Base-by-base conservation (phyloP, 805 yeast species). In the Myxozyma monticola region DNA sequence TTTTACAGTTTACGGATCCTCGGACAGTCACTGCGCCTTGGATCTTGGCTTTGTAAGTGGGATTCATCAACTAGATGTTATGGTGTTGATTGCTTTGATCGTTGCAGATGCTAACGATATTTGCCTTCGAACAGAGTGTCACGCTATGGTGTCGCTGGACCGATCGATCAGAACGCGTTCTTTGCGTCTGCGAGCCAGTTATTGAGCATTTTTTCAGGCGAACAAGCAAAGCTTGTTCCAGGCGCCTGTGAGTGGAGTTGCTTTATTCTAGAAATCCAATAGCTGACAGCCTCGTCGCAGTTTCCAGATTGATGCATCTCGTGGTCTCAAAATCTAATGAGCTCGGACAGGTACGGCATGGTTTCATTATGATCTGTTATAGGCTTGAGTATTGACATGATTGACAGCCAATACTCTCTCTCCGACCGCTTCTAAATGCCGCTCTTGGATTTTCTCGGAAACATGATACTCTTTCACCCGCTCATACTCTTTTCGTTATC, bases 31-130 rank as follows among this genome's bases (percentile, higher is more conserved):
- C 56, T 12, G 54, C 44, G 4, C 36, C 26, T 20, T 52, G 56
- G 56, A 48, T 52, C 28, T 24, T 52, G 15, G 56, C 56, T 10
- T 8, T 52, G 56, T 52, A 28, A 18, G 54, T n/a, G n/a, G n/a
- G n/a, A n/a, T n/a, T n/a, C n/a, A n/a, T n/a, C n/a, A n/a, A n/a
- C n/a, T n/a, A n/a, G n/a, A n/a, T n/a, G n/a, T n/a, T 37, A 28
- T 20, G 18, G 7, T 17, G 22, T n/a, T 3, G 10, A 30, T n/a
- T 21, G 26, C 18, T 1, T n/a, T n/a, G n/a, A n/a, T n/a, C n/a
- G n/a, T n/a, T n/a, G n/a, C n/a, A n/a, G n/a, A n/a, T n/a, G n/a
- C n/a, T n/a, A n/a, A n/a, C n/a, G n/a, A n/a, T n/a, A n/a, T n/a
- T n/a, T n/a, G n/a, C n/a, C n/a, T n/a, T n/a, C n/a, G n/a, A n/a